Percentiles rank a stretch among this genome's conserved stretches.
phyloP scores from a whole-genome alignment of 1,139 yeast species.

The Pichia sp. region DNA sequence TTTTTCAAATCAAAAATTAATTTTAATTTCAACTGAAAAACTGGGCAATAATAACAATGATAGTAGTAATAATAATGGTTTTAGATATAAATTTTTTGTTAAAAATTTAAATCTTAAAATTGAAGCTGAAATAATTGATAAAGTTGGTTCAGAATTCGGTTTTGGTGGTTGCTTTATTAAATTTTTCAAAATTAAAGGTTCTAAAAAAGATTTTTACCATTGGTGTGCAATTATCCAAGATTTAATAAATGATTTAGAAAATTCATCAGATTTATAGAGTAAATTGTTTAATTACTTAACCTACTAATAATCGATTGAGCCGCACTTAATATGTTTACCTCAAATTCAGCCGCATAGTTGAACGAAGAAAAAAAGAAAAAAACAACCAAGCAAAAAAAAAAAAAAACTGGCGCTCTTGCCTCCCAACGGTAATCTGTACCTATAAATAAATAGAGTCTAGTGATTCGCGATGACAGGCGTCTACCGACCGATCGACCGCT shows the following conservation, averaged over 20 bases:
- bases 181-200: conserved; percentile 17
- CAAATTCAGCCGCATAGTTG: no score
- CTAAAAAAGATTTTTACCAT: conserved; percentile 15
- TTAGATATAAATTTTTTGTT: conserved; percentile 7
- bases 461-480: no score
- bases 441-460: no score
- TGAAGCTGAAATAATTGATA: conserved; percentile 20
- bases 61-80: conserved; percentile 6
- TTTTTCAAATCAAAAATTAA: conserved; percentile 2
- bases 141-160: conserved; percentile 26
- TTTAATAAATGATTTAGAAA: conserved; percentile 16
- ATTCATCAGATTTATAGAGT: neutral
- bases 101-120: conserved; percentile 4
- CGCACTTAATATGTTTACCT: no score
- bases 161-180: conserved; percentile 27
- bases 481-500: no score
- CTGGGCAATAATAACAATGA: no score
- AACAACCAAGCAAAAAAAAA: no score
- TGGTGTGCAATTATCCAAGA: conserved; percentile 19
- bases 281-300: no score
- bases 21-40: neutral
- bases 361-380: no score
- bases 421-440: no score
- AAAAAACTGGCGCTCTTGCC: no score
- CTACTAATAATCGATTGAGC: no score